A percentile compares a stretch with the other conserved stretches of the same genome.
Conservation (phyloP, 371 early-diverging fungal species). For the Massospora cicadina region DNA sequence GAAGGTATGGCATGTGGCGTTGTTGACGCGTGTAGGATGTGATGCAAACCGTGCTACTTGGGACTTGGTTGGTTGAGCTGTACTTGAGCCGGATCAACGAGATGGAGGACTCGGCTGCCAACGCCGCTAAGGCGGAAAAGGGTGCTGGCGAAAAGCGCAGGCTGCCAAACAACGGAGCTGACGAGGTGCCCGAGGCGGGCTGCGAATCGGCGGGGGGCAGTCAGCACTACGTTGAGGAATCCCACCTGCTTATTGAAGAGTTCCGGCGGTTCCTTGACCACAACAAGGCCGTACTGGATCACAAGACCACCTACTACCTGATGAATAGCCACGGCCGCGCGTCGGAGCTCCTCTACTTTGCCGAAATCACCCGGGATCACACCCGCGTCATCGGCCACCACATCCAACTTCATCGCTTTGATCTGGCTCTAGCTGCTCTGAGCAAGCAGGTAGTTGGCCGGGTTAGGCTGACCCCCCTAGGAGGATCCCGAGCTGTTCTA, state of each 20-base stretch:
- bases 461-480: constrained; percentile 18
- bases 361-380: constrained; percentile 56
- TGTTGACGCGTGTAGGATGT: constrained; percentile 31
- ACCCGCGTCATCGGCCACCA: constrained; percentile 63
- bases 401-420: constrained; percentile 53
- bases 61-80: constrained; percentile 78
- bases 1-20: constrained; percentile 22
- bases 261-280: neutral
- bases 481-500: constrained; percentile 58
- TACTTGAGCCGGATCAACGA: constrained; percentile 56
- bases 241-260: constrained; percentile 11
- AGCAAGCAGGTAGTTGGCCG: constrained; percentile 35
- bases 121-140: constrained; percentile 23
- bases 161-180: constrained; percentile 16
- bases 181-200: neutral
- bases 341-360: constrained; percentile 55
- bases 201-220: neutral
- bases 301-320: constrained; percentile 49
- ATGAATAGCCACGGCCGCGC: constrained; percentile 69
- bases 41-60: constrained; percentile 60
- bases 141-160: constrained; percentile 13
- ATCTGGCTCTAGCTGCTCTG: constrained; percentile 51
- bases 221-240: constrained; percentile 11
- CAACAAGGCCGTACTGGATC: constrained; percentile 25
- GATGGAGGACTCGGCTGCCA: constrained; percentile 35